phyloP scores from a whole-genome alignment of 352 stramenopile species.

The Aphanomyces cochlioides region DNA sequence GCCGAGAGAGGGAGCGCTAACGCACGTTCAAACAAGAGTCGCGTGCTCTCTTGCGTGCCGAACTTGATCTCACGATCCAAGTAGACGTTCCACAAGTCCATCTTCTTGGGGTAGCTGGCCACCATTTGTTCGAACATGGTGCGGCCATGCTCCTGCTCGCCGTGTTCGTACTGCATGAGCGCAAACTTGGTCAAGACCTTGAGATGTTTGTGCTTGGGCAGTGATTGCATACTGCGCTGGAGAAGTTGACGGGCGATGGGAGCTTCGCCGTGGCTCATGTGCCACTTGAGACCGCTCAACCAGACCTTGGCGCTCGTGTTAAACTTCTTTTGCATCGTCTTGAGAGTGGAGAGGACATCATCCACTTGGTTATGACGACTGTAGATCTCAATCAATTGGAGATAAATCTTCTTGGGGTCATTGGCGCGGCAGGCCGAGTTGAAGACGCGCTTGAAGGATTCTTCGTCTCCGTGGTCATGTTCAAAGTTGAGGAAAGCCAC shows the following conservation, averaged over 20 bases:
- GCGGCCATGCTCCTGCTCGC: conserved; percentile 89
- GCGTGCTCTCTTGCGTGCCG: conserved; percentile 73
- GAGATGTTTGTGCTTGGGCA: conserved; percentile 93
- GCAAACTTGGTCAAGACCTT: conserved; percentile 94
- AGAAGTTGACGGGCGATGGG: conserved; percentile 82
- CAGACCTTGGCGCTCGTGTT: conserved; percentile 87
- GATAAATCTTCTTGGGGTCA: conserved; percentile 93
- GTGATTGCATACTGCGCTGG: conserved; percentile 88
- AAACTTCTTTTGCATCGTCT: conserved; percentile 91
- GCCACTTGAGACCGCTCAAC: conserved; percentile 80
- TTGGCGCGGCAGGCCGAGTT: conserved; percentile 91
- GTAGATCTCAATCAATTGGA: conserved; percentile 93
- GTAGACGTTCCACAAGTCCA: conserved; percentile 96
- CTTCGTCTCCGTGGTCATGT: conserved; percentile 92
- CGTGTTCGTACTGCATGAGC: conserved; percentile 93
- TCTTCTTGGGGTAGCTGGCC: conserved; percentile 92
- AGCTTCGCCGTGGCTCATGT: conserved; percentile 68
- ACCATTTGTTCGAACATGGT: conserved; percentile 95
- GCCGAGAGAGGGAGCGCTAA: conserved; percentile 92
- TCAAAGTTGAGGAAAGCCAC: conserved; percentile 94
- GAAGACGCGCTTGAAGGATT: conserved; percentile 87
- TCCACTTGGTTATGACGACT: conserved; percentile 57
- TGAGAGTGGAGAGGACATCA: conserved; percentile 67
- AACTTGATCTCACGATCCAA: conserved; percentile 97
- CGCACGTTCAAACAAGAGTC: conserved; percentile 89